These are phyloP conservation scores for Apiotrichum mycotoxinovorans DNA, from an alignment of 1,284 basidiomycete species.

Conservation along the genomic window DNA sequence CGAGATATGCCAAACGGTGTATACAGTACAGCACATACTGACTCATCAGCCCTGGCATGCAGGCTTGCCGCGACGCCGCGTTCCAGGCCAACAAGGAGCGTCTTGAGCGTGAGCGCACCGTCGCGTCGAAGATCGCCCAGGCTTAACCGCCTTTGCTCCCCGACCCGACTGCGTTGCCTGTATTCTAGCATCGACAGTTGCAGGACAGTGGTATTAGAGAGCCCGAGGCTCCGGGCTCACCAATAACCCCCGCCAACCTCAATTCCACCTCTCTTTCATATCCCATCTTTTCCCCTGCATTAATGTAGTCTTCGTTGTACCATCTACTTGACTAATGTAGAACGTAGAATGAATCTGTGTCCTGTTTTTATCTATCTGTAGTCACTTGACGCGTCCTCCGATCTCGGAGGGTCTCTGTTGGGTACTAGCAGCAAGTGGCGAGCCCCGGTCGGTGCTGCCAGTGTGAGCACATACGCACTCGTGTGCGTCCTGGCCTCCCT, in stretches of 20 bases:
- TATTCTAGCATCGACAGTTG: conserved; percentile 1
- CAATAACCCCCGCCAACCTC: not conserved
- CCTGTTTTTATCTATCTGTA: not conserved
- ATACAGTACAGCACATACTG: conserved; percentile 6
- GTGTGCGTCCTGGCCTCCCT: no score
- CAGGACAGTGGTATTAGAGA: conserved; percentile 19
- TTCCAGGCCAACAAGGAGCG: conserved; percentile 52
- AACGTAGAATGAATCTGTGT: conserved; percentile 20
- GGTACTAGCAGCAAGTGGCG: no score
- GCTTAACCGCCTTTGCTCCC: conserved; percentile 35
- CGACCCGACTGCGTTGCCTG: not conserved
- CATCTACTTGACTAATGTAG: conserved; percentile 20
- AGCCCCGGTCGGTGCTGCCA: no score
- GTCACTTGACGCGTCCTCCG: no score
- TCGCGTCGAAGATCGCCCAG: conserved; percentile 49
- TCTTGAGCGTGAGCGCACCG: conserved; percentile 49
- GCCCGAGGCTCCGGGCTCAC: conserved; percentile 4
- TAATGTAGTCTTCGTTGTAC: conserved; percentile 22
- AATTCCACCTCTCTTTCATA: not conserved
- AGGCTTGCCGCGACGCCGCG: conserved; percentile 51
- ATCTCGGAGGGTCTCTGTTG: no score
- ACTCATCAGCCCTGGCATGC: conserved; percentile 42
- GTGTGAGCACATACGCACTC: no score
- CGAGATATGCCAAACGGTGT: not conserved
- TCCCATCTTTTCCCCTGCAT: not conserved